phyloP scores from a whole-genome alignment of 2,329 filamentous ascomycete species.

The Fusarium coicis region DNA sequence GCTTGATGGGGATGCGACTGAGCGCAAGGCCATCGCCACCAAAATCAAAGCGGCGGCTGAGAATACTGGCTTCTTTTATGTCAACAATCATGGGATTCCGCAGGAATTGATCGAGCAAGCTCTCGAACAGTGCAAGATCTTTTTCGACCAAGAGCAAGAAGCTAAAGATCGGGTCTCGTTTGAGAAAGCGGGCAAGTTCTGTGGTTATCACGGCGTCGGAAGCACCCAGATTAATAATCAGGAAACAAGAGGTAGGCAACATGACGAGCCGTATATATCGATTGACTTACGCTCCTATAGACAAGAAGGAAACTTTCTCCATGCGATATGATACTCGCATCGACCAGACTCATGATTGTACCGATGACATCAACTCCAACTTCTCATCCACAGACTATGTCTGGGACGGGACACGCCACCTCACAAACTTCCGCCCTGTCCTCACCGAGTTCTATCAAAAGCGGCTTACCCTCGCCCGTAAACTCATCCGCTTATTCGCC shows the following conservation, averaged over 20 bases:
- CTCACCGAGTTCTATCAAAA: slow-evolving; percentile 10
- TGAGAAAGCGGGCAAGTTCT: slow-evolving; percentile 10
- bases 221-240: slow-evolving; percentile 12
- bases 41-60: background rate
- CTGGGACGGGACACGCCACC: slow-evolving; percentile 1
- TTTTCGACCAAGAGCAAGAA: background rate
- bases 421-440: background rate
- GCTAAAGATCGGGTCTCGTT: slow-evolving; percentile 1
- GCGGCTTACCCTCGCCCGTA: background rate
- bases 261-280: rapidly evolving
- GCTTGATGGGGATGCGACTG: background rate
- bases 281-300: background rate
- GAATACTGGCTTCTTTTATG: background rate
- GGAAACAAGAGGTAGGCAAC: background rate
- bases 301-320: slow-evolving; percentile 11
- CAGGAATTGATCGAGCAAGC: background rate
- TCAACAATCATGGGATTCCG: background rate
- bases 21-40: background rate
- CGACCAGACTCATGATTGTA: background rate
- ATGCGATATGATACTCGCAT: slow-evolving; percentile 18
- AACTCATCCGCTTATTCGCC: slow-evolving; percentile 3
- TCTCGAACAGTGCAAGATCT: background rate
- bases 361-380: slow-evolving; percentile 5
- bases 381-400: slow-evolving; percentile 7
- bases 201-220: slow-evolving; percentile 7